Base-by-base conservation (phyloP, 164 flowering plant genomes). In the Piper longum region DNA sequence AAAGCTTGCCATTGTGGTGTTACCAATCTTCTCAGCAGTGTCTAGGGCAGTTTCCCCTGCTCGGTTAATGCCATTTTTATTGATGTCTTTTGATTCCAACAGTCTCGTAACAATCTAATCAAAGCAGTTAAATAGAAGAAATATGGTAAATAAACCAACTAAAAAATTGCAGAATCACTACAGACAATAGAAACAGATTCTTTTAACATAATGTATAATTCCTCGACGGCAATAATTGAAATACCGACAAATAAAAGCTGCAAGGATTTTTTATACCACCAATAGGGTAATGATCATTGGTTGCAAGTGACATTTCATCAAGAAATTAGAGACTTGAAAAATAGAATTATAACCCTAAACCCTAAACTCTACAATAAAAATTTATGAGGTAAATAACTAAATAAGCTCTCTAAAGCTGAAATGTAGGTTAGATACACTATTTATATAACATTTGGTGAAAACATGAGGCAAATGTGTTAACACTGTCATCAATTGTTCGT, bases 31-130 rank as follows among this genome's bases (percentile, higher is more conserved):
- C 81, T 85, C 95, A 8, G 98, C 96, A 0, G 96, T 90, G 81
- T 93, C 98, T 2, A 90, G 65, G 19, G 95, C 96, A 1, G 96
- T 90, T 74, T 93, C 98, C 0, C 85, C 85, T 5, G 78, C 64
- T 63, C 76, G 73, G 79, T 90, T 93, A 1, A 93, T 82, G 12
- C 66, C 79, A 66, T 61, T 74, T 39, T 67, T 82, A 64, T 88
- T 79, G 1, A 78, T 82, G 43, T 71, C 86, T 6, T 67, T 62
- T 19, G 78, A 74, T 4, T 67, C 75, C 11, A 90, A 77, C 54
- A 93, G 78, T 71, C 68, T 70, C 77, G 45, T 83, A 16, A 85
- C 88, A 67, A 86, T 90, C 97, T 93, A 26, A 41, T 26, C 40
- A 26, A 26, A 26, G 36, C 36, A 26, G 36, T 26, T 26, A 26